Evolutionary conservation across 2,329 filamentous ascomycete species (phyloP).

Genomic region (Penicillium psychrosexuale): DNA sequence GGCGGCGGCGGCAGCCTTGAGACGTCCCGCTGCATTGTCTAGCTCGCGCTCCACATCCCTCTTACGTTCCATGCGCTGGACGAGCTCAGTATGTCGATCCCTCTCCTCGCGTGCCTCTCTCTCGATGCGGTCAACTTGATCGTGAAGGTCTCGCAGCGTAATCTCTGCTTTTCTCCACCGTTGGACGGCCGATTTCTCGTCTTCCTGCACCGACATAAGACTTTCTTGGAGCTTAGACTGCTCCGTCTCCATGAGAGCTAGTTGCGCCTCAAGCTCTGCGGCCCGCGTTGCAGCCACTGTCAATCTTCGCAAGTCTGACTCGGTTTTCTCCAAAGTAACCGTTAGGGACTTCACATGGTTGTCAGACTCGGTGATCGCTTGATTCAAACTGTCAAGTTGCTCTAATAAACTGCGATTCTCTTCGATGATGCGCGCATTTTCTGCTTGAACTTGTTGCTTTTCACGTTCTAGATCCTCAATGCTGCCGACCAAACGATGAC

Average conservation of each 20-base stretch:
- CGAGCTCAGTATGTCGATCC: conserved; percentile 74
- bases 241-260: conserved; percentile 76
- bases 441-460: conserved; percentile 70
- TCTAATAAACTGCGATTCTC: conserved; percentile 80
- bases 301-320: conserved; percentile 71
- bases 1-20: conserved; percentile 75
- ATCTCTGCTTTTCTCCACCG: conserved; percentile 84
- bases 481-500: conserved; percentile 65
- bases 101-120: conserved; percentile 75
- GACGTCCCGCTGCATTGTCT: conserved; percentile 70
- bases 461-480: conserved; percentile 72
- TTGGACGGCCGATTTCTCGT: conserved; percentile 73
- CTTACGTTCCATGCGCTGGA: conserved; percentile 79
- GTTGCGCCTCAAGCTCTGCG: conserved; percentile 73
- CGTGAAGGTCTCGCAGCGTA: conserved; percentile 72
- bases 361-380: conserved; percentile 74
- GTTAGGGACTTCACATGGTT: conserved; percentile 73
- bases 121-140: conserved; percentile 86
- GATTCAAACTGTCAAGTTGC: conserved; percentile 81
- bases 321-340: conserved; percentile 70
- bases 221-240: conserved; percentile 69
- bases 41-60: conserved; percentile 79
- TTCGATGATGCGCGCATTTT: conserved; percentile 73
- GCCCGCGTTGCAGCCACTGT: conserved; percentile 72
- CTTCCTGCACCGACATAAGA: conserved; percentile 65